Conservation (phyloP, 2,329 filamentous ascomycete genomes). For the Tolypocladium pustulatum region DNA sequence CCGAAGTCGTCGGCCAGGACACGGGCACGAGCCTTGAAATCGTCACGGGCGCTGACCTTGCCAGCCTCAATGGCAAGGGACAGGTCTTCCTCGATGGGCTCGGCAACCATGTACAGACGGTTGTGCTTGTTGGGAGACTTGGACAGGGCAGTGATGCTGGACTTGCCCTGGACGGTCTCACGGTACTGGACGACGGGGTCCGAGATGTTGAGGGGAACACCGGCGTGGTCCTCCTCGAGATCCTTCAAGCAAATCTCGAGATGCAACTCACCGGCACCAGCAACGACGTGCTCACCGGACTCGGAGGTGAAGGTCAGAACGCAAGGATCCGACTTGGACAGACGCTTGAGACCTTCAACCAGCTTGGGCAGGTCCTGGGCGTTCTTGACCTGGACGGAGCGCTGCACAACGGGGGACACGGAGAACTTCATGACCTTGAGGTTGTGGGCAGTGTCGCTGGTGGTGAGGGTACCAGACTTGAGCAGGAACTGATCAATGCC, state of each 20-base stretch:
- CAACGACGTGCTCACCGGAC: constrained; percentile 97
- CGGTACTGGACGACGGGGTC: constrained; percentile 98
- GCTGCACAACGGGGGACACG: constrained; percentile 96
- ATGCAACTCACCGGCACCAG: constrained; percentile 98
- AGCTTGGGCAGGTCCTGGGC: constrained; percentile 99
- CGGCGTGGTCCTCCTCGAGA: constrained; percentile 98
- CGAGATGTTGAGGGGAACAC: constrained; percentile 94
- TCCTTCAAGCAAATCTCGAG: constrained; percentile 99
- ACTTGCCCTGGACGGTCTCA: constrained; percentile 80
- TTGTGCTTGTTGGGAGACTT: constrained; percentile 99
- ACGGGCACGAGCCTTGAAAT: constrained; percentile 98
- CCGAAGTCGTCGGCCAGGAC: constrained; percentile 91
- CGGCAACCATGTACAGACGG: constrained; percentile 92
- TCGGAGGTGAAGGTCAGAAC: constrained; percentile 82
- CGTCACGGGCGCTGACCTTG: constrained; percentile 90
- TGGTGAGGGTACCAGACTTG: constrained; percentile 99
- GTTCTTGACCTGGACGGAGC: constrained; percentile 99
- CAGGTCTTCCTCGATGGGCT: constrained; percentile 88
- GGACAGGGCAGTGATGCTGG: constrained; percentile 92
- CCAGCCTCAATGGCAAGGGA: constrained; percentile 80
- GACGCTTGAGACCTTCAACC: constrained; percentile 99
- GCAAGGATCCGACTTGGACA: constrained; percentile 99
- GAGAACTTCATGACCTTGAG: constrained; percentile 99
- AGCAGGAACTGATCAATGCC: constrained; percentile 99
- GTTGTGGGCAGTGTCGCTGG: constrained; percentile 96